A percentile compares a stretch with the other conserved stretches of the same genome.
phyloP scores from a whole-genome alignment of 2,329 filamentous ascomycete genomes.

The Colletotrichum musae region DNA sequence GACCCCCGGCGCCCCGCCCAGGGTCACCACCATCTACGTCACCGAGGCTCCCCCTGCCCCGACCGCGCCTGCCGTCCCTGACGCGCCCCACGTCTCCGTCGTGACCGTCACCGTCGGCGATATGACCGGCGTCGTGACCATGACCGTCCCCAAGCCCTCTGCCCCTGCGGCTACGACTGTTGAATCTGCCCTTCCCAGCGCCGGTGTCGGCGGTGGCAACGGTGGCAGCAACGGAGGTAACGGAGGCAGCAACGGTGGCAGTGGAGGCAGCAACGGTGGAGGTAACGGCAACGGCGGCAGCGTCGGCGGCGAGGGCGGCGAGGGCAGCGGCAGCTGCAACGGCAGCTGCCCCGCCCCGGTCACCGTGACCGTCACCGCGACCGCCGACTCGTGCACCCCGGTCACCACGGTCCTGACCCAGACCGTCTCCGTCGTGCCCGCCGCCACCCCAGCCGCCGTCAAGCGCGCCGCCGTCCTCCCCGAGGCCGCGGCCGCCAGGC shows the following conservation, averaged over 20 bases:
- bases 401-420: constrained; percentile 37
- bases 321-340: background rate
- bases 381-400: constrained; percentile 11
- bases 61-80: constrained; percentile 22
- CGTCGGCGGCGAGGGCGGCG: constrained; percentile 8
- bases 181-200: constrained; percentile 26
- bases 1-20: constrained; percentile 18
- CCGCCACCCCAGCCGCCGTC: constrained; percentile 14
- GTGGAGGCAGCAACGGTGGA: constrained; percentile 2
- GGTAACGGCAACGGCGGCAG: constrained; percentile 2
- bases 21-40: constrained; percentile 35
- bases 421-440: constrained; percentile 39
- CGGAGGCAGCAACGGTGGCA: constrained; percentile 10
- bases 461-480: constrained; percentile 17
- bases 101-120: constrained; percentile 39
- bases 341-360: constrained; percentile 32
- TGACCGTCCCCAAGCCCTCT: constrained; percentile 34
- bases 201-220: constrained; percentile 14
- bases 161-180: constrained; percentile 26
- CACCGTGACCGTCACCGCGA: constrained; percentile 35
- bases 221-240: constrained; percentile 9
- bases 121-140: constrained; percentile 38
- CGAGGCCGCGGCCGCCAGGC: constrained; percentile 6
- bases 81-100: constrained; percentile 31
- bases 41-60: constrained; percentile 28